Percentiles rank a stretch among this genome's conserved stretches.
Conservation (phyloP, 805 yeast species). For the Metschnikowia kofuensis region DNA sequence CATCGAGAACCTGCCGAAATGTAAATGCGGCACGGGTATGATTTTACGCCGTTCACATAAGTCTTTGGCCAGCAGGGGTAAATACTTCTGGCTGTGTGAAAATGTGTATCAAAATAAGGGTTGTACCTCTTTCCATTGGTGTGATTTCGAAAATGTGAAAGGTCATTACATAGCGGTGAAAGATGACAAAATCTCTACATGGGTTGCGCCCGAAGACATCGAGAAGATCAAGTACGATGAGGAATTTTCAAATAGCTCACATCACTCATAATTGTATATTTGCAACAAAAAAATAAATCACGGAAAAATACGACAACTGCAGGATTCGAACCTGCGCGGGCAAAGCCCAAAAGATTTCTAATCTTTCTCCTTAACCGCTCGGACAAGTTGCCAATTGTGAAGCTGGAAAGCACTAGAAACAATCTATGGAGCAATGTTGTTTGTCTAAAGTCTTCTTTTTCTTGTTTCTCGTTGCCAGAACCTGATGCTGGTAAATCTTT, state of each 20-base stretch:
- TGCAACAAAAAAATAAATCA: not conserved
- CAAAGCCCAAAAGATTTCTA: constrained; percentile 73
- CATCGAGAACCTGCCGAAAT: constrained; percentile 37
- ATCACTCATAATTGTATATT: too few species aligned
- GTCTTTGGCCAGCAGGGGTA: constrained; percentile 45
- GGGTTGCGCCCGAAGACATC: constrained; percentile 46
- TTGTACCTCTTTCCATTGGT: constrained; percentile 51
- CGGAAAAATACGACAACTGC: constrained; percentile 64
- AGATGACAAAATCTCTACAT: constrained; percentile 34
- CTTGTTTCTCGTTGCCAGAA: too few species aligned
- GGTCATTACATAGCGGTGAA: constrained; percentile 32
- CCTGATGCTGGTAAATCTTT: too few species aligned
- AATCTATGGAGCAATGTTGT: too few species aligned
- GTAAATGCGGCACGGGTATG: constrained; percentile 51
- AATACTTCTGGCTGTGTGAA: constrained; percentile 68
- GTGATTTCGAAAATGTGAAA: constrained; percentile 37
- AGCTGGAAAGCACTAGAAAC: too few species aligned
- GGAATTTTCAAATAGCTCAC: not conserved
- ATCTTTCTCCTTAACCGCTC: constrained; percentile 78
- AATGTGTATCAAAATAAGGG: constrained; percentile 41
- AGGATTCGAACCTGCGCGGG: constrained; percentile 82
- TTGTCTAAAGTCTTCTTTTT: too few species aligned
- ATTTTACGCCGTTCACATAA: constrained; percentile 54
- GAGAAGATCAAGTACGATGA: constrained; percentile 11
- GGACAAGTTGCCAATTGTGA: constrained; percentile 69